Evolutionary conservation across 2,329 filamentous ascomycete genomes (phyloP).

Genomic region (Cyphellophora attinorum): DNA sequence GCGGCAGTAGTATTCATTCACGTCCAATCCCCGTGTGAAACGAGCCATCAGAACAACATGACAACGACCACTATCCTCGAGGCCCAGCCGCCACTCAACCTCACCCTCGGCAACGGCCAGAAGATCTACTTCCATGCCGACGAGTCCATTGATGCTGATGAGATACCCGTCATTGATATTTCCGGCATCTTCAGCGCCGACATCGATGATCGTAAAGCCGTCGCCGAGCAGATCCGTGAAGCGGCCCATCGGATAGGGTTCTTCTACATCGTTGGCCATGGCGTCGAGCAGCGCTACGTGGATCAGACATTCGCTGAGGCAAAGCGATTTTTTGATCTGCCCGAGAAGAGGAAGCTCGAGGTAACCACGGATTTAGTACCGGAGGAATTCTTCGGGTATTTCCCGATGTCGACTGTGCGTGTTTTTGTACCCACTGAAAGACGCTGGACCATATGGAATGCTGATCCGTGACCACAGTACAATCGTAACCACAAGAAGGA

Average conservation of each 20-base stretch:
- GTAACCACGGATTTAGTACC: conserved; percentile 28
- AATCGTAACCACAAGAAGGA: too few relatives aligned
- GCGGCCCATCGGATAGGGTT: conserved; percentile 29
- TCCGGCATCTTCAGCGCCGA: conserved; percentile 28
- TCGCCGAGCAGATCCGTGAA: conserved; percentile 32
- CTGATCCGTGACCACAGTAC: too few relatives aligned
- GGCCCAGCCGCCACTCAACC: conserved; percentile 4
- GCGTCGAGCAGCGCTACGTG: conserved; percentile 24
- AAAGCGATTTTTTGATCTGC: conserved; percentile 33
- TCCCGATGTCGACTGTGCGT: conserved; percentile 6
- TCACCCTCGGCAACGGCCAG: conserved; percentile 10
- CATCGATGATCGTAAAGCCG: conserved; percentile 25
- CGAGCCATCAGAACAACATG: too few relatives aligned
- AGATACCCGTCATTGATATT: conserved; percentile 37
- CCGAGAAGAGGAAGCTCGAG: conserved; percentile 37
- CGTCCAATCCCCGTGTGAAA: too few relatives aligned
- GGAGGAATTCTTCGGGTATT: conserved; percentile 9
- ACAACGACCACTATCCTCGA: not conserved
- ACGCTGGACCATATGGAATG: conserved; percentile 1
- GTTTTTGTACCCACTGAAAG: conserved; percentile 4
- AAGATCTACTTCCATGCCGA: conserved; percentile 9
- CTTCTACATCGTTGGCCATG: conserved; percentile 27
- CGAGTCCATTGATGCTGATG: conserved; percentile 9
- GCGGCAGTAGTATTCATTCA: too few relatives aligned
- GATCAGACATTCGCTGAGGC: conserved; percentile 27